These are phyloP conservation scores for Cornus kousa DNA, from an alignment of 148 eudicot species.

Conservation along the genomic window DNA sequence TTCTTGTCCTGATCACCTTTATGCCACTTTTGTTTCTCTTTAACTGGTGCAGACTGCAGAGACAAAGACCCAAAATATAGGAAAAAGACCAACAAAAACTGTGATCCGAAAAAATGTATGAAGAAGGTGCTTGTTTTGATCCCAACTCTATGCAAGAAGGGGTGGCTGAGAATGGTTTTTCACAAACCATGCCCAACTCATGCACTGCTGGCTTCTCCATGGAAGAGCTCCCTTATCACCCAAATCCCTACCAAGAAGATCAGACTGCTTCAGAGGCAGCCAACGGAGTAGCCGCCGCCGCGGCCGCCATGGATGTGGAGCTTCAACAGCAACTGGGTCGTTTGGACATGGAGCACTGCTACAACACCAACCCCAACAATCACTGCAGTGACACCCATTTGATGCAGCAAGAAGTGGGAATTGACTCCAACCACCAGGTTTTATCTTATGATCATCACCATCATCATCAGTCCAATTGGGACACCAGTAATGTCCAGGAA, in stretches of 20 bases:
- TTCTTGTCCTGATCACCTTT: neutral
- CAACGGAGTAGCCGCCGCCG: neutral
- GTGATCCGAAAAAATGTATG: constrained; percentile 35
- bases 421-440: constrained; percentile 12
- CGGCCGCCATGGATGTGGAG: constrained; percentile 20
- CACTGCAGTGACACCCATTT: too few relatives aligned
- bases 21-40: neutral
- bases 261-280: neutral
- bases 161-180: constrained; percentile 38
- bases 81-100: constrained; percentile 9
- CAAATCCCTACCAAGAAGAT: constrained; percentile 12
- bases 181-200: constrained; percentile 26
- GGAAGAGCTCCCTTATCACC: constrained; percentile 29
- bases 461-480: constrained; percentile 32
- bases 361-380: too few relatives aligned
- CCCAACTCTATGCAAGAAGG: constrained; percentile 40
- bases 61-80: constrained; percentile 25
- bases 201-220: constrained; percentile 28
- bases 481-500: neutral
- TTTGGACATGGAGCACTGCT: constrained; percentile 7
- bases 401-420: too few relatives aligned
- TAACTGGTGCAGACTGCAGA: neutral
- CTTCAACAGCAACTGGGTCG: constrained; percentile 22
- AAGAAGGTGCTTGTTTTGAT: constrained; percentile 45
- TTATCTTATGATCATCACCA: constrained; percentile 26